Conservation (phyloP, 2,329 filamentous ascomycete species). For the Ustulina deusta region DNA sequence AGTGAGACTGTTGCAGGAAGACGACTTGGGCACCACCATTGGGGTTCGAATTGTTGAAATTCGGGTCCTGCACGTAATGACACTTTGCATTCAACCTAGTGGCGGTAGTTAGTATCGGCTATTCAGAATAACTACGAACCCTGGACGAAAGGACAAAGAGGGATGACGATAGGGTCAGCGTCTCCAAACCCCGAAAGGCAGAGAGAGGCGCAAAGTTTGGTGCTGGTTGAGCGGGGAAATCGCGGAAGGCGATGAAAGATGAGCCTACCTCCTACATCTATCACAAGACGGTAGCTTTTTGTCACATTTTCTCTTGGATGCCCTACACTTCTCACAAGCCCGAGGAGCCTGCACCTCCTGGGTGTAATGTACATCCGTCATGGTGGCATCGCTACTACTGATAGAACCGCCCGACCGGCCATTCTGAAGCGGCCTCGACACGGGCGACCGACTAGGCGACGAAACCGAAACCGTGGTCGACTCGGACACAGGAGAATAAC, state of each 20-base stretch:
- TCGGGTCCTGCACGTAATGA: constrained; percentile 49
- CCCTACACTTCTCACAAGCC: constrained; percentile 52
- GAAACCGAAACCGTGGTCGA: constrained; percentile 42
- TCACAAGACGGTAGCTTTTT: constrained; percentile 52
- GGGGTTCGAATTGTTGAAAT: constrained; percentile 42
- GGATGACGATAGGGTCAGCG: constrained; percentile 1
- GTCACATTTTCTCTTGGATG: constrained; percentile 52
- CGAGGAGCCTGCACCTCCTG: constrained; percentile 44
- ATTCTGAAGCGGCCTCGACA: constrained; percentile 39
- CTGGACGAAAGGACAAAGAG: background rate
- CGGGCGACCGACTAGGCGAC: constrained; percentile 45
- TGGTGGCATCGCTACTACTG: constrained; percentile 31
- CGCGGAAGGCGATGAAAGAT: background rate
- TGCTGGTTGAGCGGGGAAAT: background rate
- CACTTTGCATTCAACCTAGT: constrained; percentile 51
- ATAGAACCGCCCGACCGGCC: constrained; percentile 29
- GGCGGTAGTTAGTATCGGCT: constrained; percentile 34
- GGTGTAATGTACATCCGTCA: constrained; percentile 29
- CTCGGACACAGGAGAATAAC: constrained; percentile 45
- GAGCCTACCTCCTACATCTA: constrained; percentile 49
- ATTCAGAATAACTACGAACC: background rate
- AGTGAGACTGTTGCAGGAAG: constrained; percentile 47
- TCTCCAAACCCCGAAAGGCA: background rate
- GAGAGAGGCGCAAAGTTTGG: constrained; percentile 1
- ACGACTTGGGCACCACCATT: constrained; percentile 46